Evolutionary conservation across 1,139 yeast genomes (phyloP), one percentile per base, ranked within the genome.

Genomic region (Kurtzmaniella natalensis): DNA sequence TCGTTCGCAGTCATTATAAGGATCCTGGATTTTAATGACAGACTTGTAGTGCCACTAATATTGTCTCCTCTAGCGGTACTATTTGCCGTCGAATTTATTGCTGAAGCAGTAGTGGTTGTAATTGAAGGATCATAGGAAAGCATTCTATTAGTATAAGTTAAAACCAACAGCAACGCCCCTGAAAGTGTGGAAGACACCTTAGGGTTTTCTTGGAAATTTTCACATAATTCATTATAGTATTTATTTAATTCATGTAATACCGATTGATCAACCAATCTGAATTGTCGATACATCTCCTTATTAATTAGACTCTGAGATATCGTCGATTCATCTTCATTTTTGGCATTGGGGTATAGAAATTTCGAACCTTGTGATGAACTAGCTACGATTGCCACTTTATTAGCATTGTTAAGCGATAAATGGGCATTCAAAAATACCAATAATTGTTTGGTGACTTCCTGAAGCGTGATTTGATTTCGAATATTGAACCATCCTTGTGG

Each of bases 381-480:
- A 1, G 87, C 84, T 24, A 92, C 75, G 20, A 92, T 78, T 6
- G 95, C 85, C 8, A 89, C 95, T 50, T 78, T 77, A 55, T 92
- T 92, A 24, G 88, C 77, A 50, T 85, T 86, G 57, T 87, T 86
- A 36, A 87, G 67, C 0, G 98, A 80, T 32, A 94, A 55, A 56
- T 92, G 98, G 1, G 94, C 89, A 52, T 92, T 92, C 38, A 89
- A 57, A 48, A 81, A 79, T 22, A 87, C 85, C 30, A 84, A 55
- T 8, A 86, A 52, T 4, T 86, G 65, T 41, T 80, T 74, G 16
- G 77, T 62, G 16, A 80, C 74, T 31, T 78, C 77, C 39, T 71
- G 67, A 20, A 84, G 53, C 2, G 75, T 48, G 3, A 74, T 56
- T 32, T 64, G 61, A 25, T 70, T 61, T 18, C 54, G 51, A 22